phyloP scores from a whole-genome alignment of 1,139 yeast genomes.

The Kurtzmaniella quercitrusa region DNA sequence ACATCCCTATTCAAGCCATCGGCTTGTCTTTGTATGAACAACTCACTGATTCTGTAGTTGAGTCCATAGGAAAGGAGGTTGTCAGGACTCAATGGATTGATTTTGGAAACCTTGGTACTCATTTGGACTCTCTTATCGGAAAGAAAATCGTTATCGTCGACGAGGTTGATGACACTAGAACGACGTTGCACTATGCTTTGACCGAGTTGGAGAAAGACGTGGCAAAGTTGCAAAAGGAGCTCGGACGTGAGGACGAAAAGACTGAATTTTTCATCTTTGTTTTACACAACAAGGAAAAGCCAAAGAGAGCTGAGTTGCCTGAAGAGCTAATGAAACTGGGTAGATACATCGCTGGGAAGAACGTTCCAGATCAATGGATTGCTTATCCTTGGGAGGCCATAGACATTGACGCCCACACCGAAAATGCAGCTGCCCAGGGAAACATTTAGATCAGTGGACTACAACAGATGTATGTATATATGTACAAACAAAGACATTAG shows the following conservation, averaged over 20 bases:
- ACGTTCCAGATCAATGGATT: slow-evolving; percentile 56
- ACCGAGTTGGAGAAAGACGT: slow-evolving; percentile 57
- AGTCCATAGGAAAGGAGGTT: slow-evolving; percentile 55
- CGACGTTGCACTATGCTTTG: slow-evolving; percentile 60
- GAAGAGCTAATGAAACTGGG: slow-evolving; percentile 41
- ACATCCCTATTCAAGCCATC: slow-evolving; percentile 62
- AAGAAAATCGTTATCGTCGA: slow-evolving; percentile 62
- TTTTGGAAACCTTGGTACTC: slow-evolving; percentile 50
- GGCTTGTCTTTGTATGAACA: slow-evolving; percentile 61
- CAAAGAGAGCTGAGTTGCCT: slow-evolving; percentile 52
- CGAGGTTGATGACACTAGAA: slow-evolving; percentile 67
- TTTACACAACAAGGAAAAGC: slow-evolving; percentile 54
- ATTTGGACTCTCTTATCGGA: slow-evolving; percentile 52
- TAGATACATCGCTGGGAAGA: slow-evolving; percentile 48
- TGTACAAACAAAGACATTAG: too few relatives aligned
- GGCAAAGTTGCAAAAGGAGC: slow-evolving; percentile 43
- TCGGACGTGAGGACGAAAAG: slow-evolving; percentile 35
- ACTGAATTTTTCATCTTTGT: slow-evolving; percentile 56
- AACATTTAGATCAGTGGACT: slow-evolving; percentile 13
- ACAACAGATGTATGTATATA: neutral
- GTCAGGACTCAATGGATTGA: slow-evolving; percentile 67
- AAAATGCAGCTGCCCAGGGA: slow-evolving; percentile 35
- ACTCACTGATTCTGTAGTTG: slow-evolving; percentile 39
- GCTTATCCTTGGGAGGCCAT: slow-evolving; percentile 67
- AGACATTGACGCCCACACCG: slow-evolving; percentile 42